A percentile compares a stretch with the other conserved stretches of the same genome.
Evolutionary conservation across 2,329 filamentous ascomycete species (phyloP).

Genomic region (Monilinia laxa): DNA sequence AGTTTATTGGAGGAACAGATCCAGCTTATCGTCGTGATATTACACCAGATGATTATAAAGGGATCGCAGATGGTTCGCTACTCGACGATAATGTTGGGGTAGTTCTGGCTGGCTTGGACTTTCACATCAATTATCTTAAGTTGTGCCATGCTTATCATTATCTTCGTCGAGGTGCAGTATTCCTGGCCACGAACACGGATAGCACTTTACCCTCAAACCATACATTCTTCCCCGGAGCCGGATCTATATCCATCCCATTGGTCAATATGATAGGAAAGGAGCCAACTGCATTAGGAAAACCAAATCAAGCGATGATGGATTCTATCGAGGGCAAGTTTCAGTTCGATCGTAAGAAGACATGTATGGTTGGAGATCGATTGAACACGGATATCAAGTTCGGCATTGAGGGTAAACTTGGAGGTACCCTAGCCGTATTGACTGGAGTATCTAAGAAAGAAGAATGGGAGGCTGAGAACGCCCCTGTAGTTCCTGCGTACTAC

Average conservation of each 20-base stretch:
- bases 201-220: conserved; percentile 81
- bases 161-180: conserved; percentile 74
- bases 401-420: conserved; percentile 83
- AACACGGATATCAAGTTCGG: conserved; percentile 98
- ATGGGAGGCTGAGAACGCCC: conserved; percentile 67
- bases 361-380: conserved; percentile 93
- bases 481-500: conserved; percentile 76
- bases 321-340: conserved; percentile 94
- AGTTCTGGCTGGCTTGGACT: conserved; percentile 88
- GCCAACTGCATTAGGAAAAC: conserved; percentile 84
- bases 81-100: conserved; percentile 87
- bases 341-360: conserved; percentile 78
- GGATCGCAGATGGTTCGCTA: conserved; percentile 70
- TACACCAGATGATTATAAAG: conserved; percentile 73
- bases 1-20: conserved; percentile 85
- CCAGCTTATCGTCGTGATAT: conserved; percentile 74
- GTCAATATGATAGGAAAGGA: conserved; percentile 67
- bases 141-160: conserved; percentile 83
- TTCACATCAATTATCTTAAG: conserved; percentile 95
- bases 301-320: conserved; percentile 99
- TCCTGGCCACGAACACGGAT: conserved; percentile 92
- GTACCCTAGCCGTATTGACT: conserved; percentile 86
- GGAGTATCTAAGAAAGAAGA: conserved; percentile 86
- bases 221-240: conserved; percentile 87
- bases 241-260: conserved; percentile 75